Evolutionary conservation across 345 rosid species (phyloP).

Genomic region (Trapa incisa): DNA sequence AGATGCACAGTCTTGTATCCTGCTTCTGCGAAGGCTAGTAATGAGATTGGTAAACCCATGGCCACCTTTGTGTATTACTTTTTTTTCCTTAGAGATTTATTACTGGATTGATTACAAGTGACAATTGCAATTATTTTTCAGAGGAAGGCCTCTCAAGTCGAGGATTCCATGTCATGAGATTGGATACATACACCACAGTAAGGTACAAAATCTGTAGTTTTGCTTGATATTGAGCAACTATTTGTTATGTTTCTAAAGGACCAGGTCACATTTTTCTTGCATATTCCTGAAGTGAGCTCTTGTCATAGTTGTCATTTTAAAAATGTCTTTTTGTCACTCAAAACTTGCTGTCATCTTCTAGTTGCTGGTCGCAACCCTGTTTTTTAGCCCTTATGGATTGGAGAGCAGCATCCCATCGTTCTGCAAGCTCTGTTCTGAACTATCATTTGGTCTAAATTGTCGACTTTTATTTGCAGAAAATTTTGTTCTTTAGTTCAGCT

Average conservation of each 20-base stretch:
- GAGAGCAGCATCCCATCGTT: too few relatives aligned
- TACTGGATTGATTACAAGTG: neutral
- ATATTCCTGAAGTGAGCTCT: neutral
- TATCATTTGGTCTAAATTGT: too few relatives aligned
- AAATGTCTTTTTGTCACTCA: neutral
- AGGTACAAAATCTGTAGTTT: constrained; percentile 18
- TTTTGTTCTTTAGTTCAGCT: neutral
- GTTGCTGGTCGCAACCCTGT: neutral
- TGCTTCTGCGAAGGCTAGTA: constrained; percentile 81
- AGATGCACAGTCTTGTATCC: constrained; percentile 82
- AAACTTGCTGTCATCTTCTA: neutral
- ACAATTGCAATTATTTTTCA: constrained; percentile 26
- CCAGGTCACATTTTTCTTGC: neutral
- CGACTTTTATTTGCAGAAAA: too few relatives aligned
- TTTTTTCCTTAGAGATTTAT: neutral
- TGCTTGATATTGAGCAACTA: too few relatives aligned
- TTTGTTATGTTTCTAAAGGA: neutral
- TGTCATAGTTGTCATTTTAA: neutral
- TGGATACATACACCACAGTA: constrained; percentile 90
- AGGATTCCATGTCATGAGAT: constrained; percentile 82
- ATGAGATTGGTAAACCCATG: constrained; percentile 56
- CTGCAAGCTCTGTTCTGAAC: too few relatives aligned
- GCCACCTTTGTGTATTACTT: neutral
- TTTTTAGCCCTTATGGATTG: neutral
- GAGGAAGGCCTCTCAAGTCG: constrained; percentile 74